Conservation (phyloP, 2,329 filamentous ascomycete species). For the Venturia pyrina region DNA sequence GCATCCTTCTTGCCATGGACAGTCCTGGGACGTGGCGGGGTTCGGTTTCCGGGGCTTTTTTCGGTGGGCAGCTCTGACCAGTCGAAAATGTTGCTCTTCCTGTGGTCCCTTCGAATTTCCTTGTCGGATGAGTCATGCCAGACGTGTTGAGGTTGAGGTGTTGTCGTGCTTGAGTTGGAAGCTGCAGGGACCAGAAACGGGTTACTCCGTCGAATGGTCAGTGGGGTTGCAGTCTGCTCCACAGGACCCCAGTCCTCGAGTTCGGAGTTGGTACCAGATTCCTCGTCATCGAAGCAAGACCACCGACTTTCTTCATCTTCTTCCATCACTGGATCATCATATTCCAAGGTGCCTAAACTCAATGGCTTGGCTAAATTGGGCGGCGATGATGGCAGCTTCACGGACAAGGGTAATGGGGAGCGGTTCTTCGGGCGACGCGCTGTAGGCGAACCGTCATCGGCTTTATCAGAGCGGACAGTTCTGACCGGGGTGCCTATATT, state of each 20-base stretch:
- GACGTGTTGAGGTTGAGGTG: constrained; percentile 10
- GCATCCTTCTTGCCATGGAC: constrained; percentile 67
- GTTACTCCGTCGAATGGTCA: constrained; percentile 24
- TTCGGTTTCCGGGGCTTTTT: constrained; percentile 48
- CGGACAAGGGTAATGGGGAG: constrained; percentile 28
- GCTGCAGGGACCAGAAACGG: constrained; percentile 21
- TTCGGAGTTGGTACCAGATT: constrained; percentile 16
- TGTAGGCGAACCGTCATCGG: constrained; percentile 27
- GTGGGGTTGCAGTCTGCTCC: constrained; percentile 21
- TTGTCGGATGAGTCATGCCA: not conserved
- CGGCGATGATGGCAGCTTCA: constrained; percentile 33
- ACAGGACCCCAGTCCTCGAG: constrained; percentile 24
- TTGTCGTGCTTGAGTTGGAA: constrained; percentile 23
- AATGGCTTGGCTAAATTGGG: constrained; percentile 33
- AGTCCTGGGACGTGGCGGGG: constrained; percentile 58
- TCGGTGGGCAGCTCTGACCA: constrained; percentile 63
- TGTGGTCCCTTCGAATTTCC: constrained; percentile 12
- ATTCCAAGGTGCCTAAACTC: constrained; percentile 30
- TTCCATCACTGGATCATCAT: constrained; percentile 29
- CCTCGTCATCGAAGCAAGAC: constrained; percentile 31
- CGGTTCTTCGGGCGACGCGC: constrained; percentile 20
- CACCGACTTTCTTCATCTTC: constrained; percentile 24
- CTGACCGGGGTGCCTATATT: constrained; percentile 31
- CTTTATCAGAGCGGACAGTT: constrained; percentile 29
- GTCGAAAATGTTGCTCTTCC: constrained; percentile 62